Base-by-base conservation (phyloP, 2,329 filamentous ascomycete species). In the Zymoseptoria brevis region DNA sequence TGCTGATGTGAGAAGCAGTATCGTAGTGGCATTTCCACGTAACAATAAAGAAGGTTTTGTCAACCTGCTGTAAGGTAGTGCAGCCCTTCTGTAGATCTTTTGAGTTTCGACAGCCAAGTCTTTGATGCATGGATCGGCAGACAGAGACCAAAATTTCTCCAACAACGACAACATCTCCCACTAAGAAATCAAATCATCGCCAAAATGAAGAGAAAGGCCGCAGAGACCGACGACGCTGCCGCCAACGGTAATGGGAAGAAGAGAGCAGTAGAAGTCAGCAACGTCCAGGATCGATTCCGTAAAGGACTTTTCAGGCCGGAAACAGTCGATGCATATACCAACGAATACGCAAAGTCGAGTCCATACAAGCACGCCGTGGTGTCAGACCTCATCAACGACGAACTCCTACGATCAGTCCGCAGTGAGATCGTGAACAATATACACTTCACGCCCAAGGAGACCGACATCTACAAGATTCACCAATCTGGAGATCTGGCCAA, bases 401-500 rank as follows among this genome's bases (percentile, higher is more conserved):
- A 80, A 53, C 86, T 99, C 19, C 84, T 99, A 53, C 92, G 92
- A 69, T 81, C 84, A 57, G 94, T 99, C 60, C 91, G 94, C 72
- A 78, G 83, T 70, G 94, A 99, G 77, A 93, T 97, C 74, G 87
- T 87, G 74, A 82, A 88, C 67, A 92, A 96, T 72, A 89, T 99
- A 66, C 87, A 89, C 66, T 99, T 99, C 78, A 96, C 94, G 11
- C 92, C 92, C 68, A 99, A 99, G 75, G 94, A 99, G 76, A 99
- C 94, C 53, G 94, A 99, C 74, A 99, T 99, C 69, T 99, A 99
- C 83, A 96, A 95, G 77, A 97, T 99, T 72, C 92, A 96, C 81
- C 94, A 99, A 79, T 97, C 93, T 4, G 94, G 94, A 65, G 94
- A 99, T 74, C 83, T 99, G 35, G 94, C 94, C 53, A 99, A 99